Conservation (phyloP, 345 rosid genomes). For the Acer campestre region DNA sequence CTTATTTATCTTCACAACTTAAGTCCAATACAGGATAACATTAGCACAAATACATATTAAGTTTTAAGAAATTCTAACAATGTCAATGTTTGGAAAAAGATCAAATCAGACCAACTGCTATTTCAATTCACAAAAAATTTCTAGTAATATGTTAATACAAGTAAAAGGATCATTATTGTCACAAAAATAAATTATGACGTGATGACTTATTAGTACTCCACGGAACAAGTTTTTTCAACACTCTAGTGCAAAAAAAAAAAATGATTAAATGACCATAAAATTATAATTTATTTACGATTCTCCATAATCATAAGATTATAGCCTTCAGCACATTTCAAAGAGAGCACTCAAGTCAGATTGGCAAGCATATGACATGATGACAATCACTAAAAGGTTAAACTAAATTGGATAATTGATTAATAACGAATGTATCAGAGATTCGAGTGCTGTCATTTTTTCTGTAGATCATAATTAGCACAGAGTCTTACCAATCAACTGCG, state of each 20-base stretch:
- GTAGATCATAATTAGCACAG: background rate
- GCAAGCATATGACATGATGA: background rate
- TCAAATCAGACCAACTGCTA: background rate
- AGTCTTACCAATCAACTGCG: slow-evolving; percentile 60
- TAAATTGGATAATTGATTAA: background rate
- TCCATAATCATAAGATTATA: background rate
- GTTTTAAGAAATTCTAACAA: too few relatives aligned
- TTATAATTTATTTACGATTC: background rate
- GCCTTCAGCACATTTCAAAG: background rate
- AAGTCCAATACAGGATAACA: background rate
- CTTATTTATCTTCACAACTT: background rate
- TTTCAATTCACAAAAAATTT: background rate
- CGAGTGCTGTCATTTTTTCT: background rate
- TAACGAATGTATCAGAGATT: background rate
- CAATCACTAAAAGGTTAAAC: background rate
- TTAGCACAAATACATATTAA: background rate
- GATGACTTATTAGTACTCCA: background rate
- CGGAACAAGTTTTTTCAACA: background rate
- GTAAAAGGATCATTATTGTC: background rate
- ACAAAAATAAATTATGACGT: background rate
- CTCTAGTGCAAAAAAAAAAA: background rate
- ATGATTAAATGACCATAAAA: background rate
- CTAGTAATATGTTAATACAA: background rate
- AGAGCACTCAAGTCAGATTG: background rate
- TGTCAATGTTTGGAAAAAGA: too few relatives aligned